A percentile compares a stretch with the other conserved stretches of the same genome.
Conservation (phyloP, 768 basidiomycete species). For the Gymnopilus junonius region DNA sequence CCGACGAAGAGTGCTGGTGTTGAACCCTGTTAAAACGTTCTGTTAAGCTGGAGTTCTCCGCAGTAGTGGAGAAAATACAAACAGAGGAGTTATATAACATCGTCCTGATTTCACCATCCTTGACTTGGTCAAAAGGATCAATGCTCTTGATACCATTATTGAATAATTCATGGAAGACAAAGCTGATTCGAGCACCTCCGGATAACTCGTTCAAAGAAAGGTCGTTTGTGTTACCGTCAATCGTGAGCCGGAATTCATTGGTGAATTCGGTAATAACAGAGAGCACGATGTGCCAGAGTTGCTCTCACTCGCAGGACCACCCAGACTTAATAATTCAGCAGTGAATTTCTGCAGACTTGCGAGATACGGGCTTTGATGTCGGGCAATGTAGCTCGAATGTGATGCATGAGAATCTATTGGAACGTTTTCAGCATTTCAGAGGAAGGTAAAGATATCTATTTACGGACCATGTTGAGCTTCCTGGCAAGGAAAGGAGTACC, state of each 20-base stretch:
- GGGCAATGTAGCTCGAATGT: slow-evolving; percentile 96
- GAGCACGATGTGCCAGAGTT: slow-evolving; percentile 89
- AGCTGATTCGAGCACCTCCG: slow-evolving; percentile 98
- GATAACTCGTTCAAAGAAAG: slow-evolving; percentile 93
- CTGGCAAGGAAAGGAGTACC: slow-evolving; percentile 96
- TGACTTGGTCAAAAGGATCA: slow-evolving; percentile 98
- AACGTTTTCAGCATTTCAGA: background rate
- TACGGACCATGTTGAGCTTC: slow-evolving; percentile 88
- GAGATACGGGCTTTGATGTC: slow-evolving; percentile 97
- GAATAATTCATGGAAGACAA: slow-evolving; percentile 98
- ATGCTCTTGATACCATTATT: slow-evolving; percentile 95
- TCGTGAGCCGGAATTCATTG: slow-evolving; percentile 93
- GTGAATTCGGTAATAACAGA: slow-evolving; percentile 99
- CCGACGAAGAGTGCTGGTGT: slow-evolving; percentile 97
- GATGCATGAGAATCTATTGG: slow-evolving; percentile 94
- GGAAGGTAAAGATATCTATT: background rate
- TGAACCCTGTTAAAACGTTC: slow-evolving; percentile 68
- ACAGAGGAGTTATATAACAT: slow-evolving; percentile 98
- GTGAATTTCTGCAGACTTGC: slow-evolving; percentile 91
- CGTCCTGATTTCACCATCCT: slow-evolving; percentile 96
- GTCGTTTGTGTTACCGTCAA: slow-evolving; percentile 98
- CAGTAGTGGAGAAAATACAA: slow-evolving; percentile 34
- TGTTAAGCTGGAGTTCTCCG: background rate
- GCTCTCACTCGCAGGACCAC: slow-evolving; percentile 84
- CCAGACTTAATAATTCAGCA: slow-evolving; percentile 80